Percentiles rank a stretch among this genome's conserved stretches.
These are phyloP conservation scores for Corylus heterophylla DNA, from an alignment of 306 rosid genomes.

Conservation along the genomic window DNA sequence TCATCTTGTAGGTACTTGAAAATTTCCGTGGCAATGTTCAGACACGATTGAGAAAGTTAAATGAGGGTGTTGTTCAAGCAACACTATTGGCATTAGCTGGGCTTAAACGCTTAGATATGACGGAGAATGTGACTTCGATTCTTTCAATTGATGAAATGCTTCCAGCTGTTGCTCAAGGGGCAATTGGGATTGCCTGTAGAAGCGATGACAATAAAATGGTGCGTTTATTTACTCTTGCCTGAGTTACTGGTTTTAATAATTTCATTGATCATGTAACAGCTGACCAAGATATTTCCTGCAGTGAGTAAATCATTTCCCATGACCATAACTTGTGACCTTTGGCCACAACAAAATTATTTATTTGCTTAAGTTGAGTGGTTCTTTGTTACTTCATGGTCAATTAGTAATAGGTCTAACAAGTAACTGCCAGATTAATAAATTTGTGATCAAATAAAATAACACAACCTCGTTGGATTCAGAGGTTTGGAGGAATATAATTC, in stretches of 20 bases:
- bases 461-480: not conserved
- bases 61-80: conserved; percentile 89
- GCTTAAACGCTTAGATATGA: conserved; percentile 73
- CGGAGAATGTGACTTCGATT: conserved; percentile 52
- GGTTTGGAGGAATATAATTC: not conserved
- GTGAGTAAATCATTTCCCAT: not conserved
- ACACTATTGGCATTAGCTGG: conserved; percentile 96
- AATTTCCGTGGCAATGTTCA: conserved; percentile 98
- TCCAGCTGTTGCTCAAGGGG: conserved; percentile 76
- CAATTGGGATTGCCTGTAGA: conserved; percentile 67
- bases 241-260: not conserved
- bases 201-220: conserved; percentile 73
- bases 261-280: not conserved
- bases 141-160: conserved; percentile 65
- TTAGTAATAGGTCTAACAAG: not conserved
- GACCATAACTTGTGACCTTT: not conserved
- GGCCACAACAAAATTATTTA: not conserved
- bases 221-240: conserved; percentile 18
- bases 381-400: not conserved
- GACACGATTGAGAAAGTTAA: conserved; percentile 77
- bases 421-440: not conserved
- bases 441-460: not conserved
- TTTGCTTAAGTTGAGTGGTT: not conserved
- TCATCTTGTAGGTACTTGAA: conserved; percentile 68
- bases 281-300: not conserved